phyloP scores from a whole-genome alignment of 768 basidiomycete genomes.

The Pleurotus citrinopileatus region DNA sequence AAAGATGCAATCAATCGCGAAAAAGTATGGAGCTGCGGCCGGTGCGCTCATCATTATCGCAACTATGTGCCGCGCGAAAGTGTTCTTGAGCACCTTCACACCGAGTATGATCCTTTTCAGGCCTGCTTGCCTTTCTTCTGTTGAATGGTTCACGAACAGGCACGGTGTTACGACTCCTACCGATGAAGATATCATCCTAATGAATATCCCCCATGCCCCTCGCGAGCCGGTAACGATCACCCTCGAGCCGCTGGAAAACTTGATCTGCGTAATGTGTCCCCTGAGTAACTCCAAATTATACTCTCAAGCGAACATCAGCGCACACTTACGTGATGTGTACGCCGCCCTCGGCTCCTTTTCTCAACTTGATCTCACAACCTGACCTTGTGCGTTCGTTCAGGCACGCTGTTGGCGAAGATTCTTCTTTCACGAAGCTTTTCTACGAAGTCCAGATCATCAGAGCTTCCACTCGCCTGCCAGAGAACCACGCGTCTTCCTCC shows the following conservation, averaged over 20 bases:
- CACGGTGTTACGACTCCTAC: neutral
- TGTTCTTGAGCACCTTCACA: neutral
- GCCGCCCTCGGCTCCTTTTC: neutral
- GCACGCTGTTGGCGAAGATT: slow-evolving; percentile 1
- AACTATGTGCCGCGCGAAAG: neutral
- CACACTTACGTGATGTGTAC: slow-evolving; percentile 1
- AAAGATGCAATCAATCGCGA: neutral
- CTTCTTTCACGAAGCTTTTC: slow-evolving; percentile 5
- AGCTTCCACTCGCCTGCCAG: neutral
- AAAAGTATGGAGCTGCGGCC: slow-evolving; percentile 3
- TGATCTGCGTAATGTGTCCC: slow-evolving; percentile 8
- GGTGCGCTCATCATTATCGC: neutral
- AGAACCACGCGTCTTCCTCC: neutral
- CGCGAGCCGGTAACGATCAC: slow-evolving; percentile 1
- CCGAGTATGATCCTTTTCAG: neutral
- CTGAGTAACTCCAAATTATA: neutral
- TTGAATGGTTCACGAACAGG: neutral
- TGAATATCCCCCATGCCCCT: slow-evolving; percentile 3
- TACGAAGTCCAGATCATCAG: slow-evolving; percentile 3
- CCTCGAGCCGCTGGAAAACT: slow-evolving; percentile 6
- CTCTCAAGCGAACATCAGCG: slow-evolving; percentile 2
- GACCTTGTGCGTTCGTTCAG: neutral
- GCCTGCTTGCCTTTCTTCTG: neutral
- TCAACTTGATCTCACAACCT: neutral
- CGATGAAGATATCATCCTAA: neutral